A percentile compares a stretch with the other conserved stretches of the same genome.
phyloP scores from a whole-genome alignment of 108 stramenopile species.

The Fragilariopsis cylindrus region DNA sequence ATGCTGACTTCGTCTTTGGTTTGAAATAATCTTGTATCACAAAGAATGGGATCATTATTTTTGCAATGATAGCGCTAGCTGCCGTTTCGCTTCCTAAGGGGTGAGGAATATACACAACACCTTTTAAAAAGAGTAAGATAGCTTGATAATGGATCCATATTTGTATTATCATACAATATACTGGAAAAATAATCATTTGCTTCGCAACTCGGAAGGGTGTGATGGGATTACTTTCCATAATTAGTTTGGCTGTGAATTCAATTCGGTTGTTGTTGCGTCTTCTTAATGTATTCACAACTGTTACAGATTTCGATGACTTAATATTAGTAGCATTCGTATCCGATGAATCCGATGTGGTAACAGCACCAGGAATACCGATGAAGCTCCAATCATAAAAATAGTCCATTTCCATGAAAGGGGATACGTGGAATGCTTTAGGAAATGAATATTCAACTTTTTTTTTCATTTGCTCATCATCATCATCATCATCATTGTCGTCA shows the following conservation, averaged over 20 bases:
- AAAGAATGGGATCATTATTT: slow-evolving; percentile 64
- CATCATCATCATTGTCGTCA: too few species aligned
- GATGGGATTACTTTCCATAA: slow-evolving; percentile 17
- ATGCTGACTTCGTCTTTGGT: slow-evolving; percentile 10
- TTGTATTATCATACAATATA: slow-evolving; percentile 79
- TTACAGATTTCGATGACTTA: background rate
- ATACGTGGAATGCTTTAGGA: slow-evolving; percentile 94
- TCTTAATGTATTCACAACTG: slow-evolving; percentile 25
- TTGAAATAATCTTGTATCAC: slow-evolving; percentile 47
- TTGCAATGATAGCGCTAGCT: slow-evolving; percentile 64
- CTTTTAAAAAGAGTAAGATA: slow-evolving; percentile 68
- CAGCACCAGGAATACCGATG: slow-evolving; percentile 18
- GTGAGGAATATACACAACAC: slow-evolving; percentile 76
- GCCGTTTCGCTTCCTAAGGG: slow-evolving; percentile 72
- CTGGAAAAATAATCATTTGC: slow-evolving; percentile 63
- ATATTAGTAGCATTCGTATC: background rate
- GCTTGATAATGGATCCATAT: slow-evolving; percentile 92
- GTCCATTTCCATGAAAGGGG: slow-evolving; percentile 97
- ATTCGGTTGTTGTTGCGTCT: slow-evolving; percentile 9
- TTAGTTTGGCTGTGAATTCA: slow-evolving; percentile 25
- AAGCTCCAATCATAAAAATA: slow-evolving; percentile 93
- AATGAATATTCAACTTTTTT: slow-evolving; percentile 35
- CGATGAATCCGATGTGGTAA: background rate
- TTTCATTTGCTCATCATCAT: background rate
- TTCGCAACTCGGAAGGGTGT: slow-evolving; percentile 50